A percentile compares a stretch with the other conserved stretches of the same genome.
Evolutionary conservation across 192 early-diverging fungal species (phyloP).

Genomic region (Gamsiella multidivaricata): DNA sequence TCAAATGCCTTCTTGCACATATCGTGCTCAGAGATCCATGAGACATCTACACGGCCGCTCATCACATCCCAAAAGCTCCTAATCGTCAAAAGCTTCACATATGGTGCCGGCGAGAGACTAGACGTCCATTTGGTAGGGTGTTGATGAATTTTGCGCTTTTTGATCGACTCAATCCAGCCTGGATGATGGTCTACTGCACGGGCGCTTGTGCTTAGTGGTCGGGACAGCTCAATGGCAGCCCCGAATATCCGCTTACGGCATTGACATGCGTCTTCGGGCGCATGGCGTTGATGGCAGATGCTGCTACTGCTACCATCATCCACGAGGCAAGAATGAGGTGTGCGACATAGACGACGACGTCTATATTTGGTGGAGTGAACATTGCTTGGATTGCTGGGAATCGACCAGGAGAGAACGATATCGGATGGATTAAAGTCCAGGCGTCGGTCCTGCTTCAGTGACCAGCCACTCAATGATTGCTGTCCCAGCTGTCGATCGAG

Average conservation of each 20-base stretch:
- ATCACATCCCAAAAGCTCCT: constrained; percentile 50
- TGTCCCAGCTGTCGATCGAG: constrained; percentile 6
- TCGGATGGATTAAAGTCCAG: constrained; percentile 11
- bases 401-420: constrained; percentile 3
- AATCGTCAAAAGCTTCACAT: constrained; percentile 35
- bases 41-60: constrained; percentile 13
- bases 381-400: not conserved
- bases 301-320: not conserved
- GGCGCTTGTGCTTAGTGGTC: constrained; percentile 8
- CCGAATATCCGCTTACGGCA: constrained; percentile 34
- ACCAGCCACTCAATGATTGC: too few relatives aligned
- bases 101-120: constrained; percentile 28
- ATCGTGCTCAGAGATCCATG: not conserved
- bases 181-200: constrained; percentile 11
- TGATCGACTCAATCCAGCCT: constrained; percentile 47
- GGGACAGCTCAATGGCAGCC: constrained; percentile 27
- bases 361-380: not conserved
- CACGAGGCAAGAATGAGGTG: not conserved
- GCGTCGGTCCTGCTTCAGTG: too few relatives aligned
- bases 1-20: too few relatives aligned
- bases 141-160: constrained; percentile 48
- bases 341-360: not conserved
- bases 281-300: constrained; percentile 6
- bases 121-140: constrained; percentile 47
- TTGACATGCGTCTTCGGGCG: not conserved